Evolutionary conservation across 805 yeast species (phyloP).

Genomic region (Candida montana): DNA sequence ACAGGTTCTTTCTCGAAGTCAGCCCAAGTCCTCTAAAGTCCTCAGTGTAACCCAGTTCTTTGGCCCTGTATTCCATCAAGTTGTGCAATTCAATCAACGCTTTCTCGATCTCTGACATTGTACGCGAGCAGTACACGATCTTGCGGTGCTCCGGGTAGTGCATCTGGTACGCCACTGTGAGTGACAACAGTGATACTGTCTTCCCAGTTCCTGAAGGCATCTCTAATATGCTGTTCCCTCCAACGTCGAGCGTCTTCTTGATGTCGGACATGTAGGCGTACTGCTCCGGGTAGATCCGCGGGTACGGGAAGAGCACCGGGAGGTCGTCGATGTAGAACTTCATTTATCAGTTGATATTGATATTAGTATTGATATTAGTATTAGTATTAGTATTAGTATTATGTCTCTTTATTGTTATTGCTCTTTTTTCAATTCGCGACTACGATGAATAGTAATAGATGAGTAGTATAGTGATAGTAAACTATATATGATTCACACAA

Average conservation of each 20-base stretch:
- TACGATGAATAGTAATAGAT: no score
- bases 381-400: no score
- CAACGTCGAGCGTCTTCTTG: slow-evolving; percentile 88
- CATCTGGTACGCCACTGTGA: slow-evolving; percentile 94
- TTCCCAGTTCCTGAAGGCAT: slow-evolving; percentile 99
- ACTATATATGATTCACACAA: slow-evolving; percentile 45
- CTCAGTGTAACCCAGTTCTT: slow-evolving; percentile 80
- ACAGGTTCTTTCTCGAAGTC: slow-evolving; percentile 89
- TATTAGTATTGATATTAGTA: no score
- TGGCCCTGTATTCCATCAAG: slow-evolving; percentile 80
- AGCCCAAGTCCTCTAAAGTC: slow-evolving; percentile 93
- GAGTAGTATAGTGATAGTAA: background rate
- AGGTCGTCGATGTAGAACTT: slow-evolving; percentile 86
- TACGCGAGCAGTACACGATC: slow-evolving; percentile 96
- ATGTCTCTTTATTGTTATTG: no score
- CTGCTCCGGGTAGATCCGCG: slow-evolving; percentile 95
- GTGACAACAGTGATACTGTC: slow-evolving; percentile 83
- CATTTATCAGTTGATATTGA: no score
- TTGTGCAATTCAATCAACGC: slow-evolving; percentile 87
- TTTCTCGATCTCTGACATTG: slow-evolving; percentile 98
- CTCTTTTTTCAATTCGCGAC: no score
- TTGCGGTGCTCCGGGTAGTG: slow-evolving; percentile 90
- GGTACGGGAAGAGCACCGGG: slow-evolving; percentile 94
- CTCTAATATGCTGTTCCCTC: slow-evolving; percentile 93
- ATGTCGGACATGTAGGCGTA: slow-evolving; percentile 97